Conservation (phyloP, 192 early-diverging fungal genomes). For the Chytriomyces sp. region DNA sequence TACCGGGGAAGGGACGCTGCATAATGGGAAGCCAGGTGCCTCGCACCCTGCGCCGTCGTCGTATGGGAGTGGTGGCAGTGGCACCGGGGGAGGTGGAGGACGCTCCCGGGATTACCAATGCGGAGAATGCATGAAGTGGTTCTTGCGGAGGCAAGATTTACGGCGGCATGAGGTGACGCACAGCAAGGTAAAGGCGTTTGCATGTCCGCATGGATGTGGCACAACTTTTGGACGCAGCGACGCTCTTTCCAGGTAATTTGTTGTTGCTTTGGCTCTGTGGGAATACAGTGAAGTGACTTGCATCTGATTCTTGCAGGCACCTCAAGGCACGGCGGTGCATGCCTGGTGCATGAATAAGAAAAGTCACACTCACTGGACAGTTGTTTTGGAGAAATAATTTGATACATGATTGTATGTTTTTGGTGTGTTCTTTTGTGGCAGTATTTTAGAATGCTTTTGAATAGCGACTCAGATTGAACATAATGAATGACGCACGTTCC, state of each 20-base stretch:
- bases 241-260: conserved; percentile 21
- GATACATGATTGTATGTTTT: neutral
- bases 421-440: neutral
- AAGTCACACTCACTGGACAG: neutral
- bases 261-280: neutral
- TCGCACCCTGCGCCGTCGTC: too few relatives aligned
- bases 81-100: neutral
- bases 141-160: conserved; percentile 6
- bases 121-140: conserved; percentile 23
- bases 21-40: too few relatives aligned
- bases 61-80: conserved; percentile 3
- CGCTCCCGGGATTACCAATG: conserved; percentile 27
- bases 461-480: neutral
- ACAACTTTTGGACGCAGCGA: conserved; percentile 28
- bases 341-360: neutral
- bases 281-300: neutral
- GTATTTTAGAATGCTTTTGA: neutral
- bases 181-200: conserved; percentile 26
- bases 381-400: neutral
- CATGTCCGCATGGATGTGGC: conserved; percentile 25
- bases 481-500: too few relatives aligned
- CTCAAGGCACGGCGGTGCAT: conserved; percentile 23
- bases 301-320: conserved; percentile 8
- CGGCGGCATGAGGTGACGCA: conserved; percentile 30
- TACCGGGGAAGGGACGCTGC: neutral